Evolutionary conservation across 176 grass and related monocot species (phyloP), one percentile per base, ranked within the genome.

Genomic region (Otatea glauca): DNA sequence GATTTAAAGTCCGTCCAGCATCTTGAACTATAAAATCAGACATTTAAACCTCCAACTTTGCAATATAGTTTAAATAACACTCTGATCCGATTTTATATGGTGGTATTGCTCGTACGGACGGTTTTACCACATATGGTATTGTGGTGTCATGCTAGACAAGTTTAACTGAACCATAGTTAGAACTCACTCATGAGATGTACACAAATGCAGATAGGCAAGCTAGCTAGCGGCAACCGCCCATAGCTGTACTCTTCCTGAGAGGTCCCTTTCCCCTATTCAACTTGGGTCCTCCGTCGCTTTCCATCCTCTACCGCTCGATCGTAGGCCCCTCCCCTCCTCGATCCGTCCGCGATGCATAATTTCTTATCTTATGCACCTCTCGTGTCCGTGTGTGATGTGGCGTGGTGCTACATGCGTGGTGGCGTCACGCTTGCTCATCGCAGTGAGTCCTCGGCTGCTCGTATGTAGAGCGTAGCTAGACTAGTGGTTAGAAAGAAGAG

Each of bases 211-310:
- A 34, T 23, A 5, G 32, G 43, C 70, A 37, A 18, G 9, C 42
- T 54, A 15, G 54, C 29, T 7, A 74, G 83, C 76, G 47, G 91
- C 63, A 66, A 64, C 75, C 59, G 83, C 84, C 80, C 81, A 87
- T 66, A 70, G 68, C 65, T 78, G 91, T 73, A 81, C 49, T 42
- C 79, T 86, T 74, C 66, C 68, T 24, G n/a, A 37, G 60, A 34
- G 75, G 75, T 90, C 89, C 84, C 61, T 45, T 87, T 83, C 83
- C 84, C 32, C 74, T 69, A 83, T 87, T 90, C 45, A 87, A 69
- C 80, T 79, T 74, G 80, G 84, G 79, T 67, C 80, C 74, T 72
- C 88, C 74, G 21, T 83, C 89, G 80, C 84, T 87, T 72, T 87
- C 87, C 81, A 4, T 11, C 34, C 8, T 56, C 77, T 39, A 50